Conservation (phyloP, 176 grass and related monocot species). For the Hsuehochloa calcarea region DNA sequence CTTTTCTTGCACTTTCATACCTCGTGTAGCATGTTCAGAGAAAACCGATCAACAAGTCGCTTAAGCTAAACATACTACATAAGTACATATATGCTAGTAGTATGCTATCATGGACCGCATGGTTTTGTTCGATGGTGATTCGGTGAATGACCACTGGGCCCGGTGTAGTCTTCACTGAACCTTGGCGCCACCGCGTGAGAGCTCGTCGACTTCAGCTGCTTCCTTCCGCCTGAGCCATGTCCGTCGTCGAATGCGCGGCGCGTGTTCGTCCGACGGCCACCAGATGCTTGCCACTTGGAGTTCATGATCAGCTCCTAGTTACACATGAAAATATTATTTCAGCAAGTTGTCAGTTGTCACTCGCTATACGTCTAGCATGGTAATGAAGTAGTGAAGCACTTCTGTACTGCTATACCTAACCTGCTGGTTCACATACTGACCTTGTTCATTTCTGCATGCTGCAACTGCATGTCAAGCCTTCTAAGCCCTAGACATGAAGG, state of each 20-base stretch:
- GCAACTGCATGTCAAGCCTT: slow-evolving; percentile 1
- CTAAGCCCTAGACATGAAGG: background rate
- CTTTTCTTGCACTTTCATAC: too few relatives aligned
- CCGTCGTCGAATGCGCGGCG: background rate
- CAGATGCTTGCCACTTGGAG: background rate
- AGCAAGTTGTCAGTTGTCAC: background rate
- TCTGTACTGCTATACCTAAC: background rate
- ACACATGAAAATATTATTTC: background rate
- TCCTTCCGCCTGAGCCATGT: background rate
- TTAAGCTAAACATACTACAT: background rate
- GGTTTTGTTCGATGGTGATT: slow-evolving; percentile 40
- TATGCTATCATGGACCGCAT: slow-evolving; percentile 16
- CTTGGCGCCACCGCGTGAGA: background rate
- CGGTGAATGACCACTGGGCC: slow-evolving; percentile 38
- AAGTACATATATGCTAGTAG: background rate
- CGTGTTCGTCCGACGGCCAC: background rate
- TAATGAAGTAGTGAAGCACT: background rate
- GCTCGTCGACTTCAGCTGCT: background rate
- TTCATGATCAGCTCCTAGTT: background rate
- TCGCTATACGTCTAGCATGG: background rate
- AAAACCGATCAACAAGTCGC: background rate
- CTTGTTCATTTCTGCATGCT: background rate
- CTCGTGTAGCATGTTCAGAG: background rate
- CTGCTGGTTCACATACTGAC: background rate
- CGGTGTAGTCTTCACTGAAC: slow-evolving; percentile 24